phyloP scores from a whole-genome alignment of 768 basidiomycete genomes.

The Ramaria rubella region DNA sequence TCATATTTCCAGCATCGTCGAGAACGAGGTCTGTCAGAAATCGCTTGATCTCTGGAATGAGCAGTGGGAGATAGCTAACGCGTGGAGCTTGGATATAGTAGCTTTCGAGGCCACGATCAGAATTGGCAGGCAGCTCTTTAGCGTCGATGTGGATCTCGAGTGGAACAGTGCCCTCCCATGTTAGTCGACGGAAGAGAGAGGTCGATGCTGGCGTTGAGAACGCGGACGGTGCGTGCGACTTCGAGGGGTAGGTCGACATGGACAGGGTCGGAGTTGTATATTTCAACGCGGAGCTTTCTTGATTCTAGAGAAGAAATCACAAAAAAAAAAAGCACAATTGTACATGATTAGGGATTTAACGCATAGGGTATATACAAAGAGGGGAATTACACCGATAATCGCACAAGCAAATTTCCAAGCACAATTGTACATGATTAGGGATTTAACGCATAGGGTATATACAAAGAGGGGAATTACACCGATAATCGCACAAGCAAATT shows the following conservation, averaged over 20 bases:
- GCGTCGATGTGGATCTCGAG: slow-evolving; percentile 85
- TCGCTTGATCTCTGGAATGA: slow-evolving; percentile 81
- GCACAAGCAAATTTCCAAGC: too few relatives aligned
- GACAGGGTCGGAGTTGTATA: not conserved
- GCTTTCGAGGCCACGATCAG: slow-evolving; percentile 81
- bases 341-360: too few relatives aligned
- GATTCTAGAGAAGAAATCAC: too few relatives aligned
- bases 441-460: too few relatives aligned
- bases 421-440: too few relatives aligned
- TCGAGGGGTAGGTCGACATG: slow-evolving; percentile 6
- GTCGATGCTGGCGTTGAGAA: slow-evolving; percentile 55
- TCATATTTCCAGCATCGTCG: slow-evolving; percentile 72
- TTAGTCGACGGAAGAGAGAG: slow-evolving; percentile 78
- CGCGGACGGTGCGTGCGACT: slow-evolving; percentile 33
- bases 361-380: too few relatives aligned
- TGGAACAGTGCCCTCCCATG: slow-evolving; percentile 89
- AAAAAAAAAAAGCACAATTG: too few relatives aligned
- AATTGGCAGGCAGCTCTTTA: slow-evolving; percentile 84
- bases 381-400: too few relatives aligned
- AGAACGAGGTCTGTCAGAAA: slow-evolving; percentile 91
- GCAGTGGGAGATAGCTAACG: slow-evolving; percentile 86
- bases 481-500: too few relatives aligned
- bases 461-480: too few relatives aligned
- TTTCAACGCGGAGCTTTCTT: not conserved
- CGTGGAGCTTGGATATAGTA: slow-evolving; percentile 89